Percentiles rank a stretch among this genome's conserved stretches.
phyloP scores from a whole-genome alignment of 2,329 filamentous ascomycete genomes.

The Aspergillus felis region DNA sequence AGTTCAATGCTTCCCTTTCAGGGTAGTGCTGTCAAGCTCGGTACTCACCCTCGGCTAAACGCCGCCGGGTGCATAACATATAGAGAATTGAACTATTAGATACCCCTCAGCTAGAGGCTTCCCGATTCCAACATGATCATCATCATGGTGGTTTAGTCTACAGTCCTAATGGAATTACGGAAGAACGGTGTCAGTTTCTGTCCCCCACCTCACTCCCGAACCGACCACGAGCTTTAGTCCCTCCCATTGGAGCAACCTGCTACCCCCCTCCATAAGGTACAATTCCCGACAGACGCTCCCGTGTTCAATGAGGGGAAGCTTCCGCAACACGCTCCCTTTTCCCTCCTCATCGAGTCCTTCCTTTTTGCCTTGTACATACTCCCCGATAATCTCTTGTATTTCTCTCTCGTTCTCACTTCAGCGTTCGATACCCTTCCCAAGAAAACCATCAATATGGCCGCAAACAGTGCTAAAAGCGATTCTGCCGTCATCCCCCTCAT shows the following conservation, averaged over 20 bases:
- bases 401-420: not conserved
- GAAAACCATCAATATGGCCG: constrained; percentile 4
- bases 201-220: constrained; percentile 8
- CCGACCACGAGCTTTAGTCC: not conserved
- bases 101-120: not conserved
- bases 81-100: not conserved
- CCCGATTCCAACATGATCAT: no score
- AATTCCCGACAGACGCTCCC: not conserved
- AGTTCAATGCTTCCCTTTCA: not conserved
- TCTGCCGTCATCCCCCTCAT: constrained; percentile 35
- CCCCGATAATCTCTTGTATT: not conserved
- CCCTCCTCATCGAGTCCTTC: not conserved
- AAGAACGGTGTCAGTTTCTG: not conserved
- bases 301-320: no score
- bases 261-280: not conserved
- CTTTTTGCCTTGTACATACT: not conserved
- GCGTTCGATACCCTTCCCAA: not conserved
- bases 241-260: constrained; percentile 1
- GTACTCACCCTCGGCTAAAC: not conserved
- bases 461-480: constrained; percentile 8
- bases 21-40: not conserved
- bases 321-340: not conserved
- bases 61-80: not conserved
- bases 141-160: not conserved
- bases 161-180: not conserved